Base-by-base conservation (phyloP, 2,329 filamentous ascomycete species). In the Botrytis fabae region DNA sequence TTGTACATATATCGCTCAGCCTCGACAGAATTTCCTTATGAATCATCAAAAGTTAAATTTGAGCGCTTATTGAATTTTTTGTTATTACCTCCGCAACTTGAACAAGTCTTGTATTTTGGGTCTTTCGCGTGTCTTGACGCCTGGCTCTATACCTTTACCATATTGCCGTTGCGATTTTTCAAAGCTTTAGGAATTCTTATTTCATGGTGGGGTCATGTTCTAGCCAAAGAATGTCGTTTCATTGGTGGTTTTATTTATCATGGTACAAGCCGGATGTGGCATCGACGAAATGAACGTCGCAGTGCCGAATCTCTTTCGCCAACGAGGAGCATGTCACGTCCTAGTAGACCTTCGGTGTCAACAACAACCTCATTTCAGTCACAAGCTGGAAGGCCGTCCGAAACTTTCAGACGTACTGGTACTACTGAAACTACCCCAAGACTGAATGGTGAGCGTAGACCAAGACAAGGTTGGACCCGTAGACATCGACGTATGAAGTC, bases 91-190 rank as follows among this genome's bases (percentile, higher is more conserved):
- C 88, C 90, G 0, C 93, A 92, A 74, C 86, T 99, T 8, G 96
- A 99, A 83, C 88, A 92, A 63, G 92, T 95, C 0, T 87, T 99
- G 9, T 90, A 91, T 74, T 98, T 99, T 82, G 96, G 96, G 10
- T 91, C 93, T 0, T 83, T 98, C 48, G 95, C 95, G 10, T 99
- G 96, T 82, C 85, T 99, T 9, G 96, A 99, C 81, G 93, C 95
- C 1, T 99, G 95, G 94, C 88, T 99, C 1, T 96, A 98, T 83
- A 97, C 94, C 0, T 97, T 99, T 78, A 99, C 96, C 0, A 97
- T 99, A 62, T 85, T 99, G 0, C 96, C 96, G 0, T 87, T 99
- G 74, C 89, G 96, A 3, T 98, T 99, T 78, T 82, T 92, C 71
- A 92, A 95, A 73, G 95, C 96, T 1, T 79, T 95, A 0, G 89